These are phyloP conservation scores for Nicotiana paniculata DNA, from an alignment of 257 asterid species.

Conservation along the genomic window DNA sequence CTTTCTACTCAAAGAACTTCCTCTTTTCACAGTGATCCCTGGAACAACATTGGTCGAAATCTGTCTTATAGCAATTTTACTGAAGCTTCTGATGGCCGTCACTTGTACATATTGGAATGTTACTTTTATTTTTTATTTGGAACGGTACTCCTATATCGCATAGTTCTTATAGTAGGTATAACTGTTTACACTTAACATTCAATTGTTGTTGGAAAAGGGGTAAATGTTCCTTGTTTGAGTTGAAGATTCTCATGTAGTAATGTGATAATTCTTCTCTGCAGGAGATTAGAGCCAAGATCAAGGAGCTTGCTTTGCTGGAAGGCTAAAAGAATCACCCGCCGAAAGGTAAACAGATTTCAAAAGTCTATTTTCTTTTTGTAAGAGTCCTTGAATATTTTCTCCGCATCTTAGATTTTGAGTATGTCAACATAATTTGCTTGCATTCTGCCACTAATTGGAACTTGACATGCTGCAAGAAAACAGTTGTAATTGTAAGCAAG, in stretches of 20 bases:
- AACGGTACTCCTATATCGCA: neutral
- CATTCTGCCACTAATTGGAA: neutral
- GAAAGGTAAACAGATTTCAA: constrained; percentile 45
- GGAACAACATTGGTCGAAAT: neutral
- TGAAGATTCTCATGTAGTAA: neutral
- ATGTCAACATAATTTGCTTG: neutral
- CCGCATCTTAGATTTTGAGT: neutral
- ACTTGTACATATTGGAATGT: neutral
- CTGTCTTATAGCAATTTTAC: neutral
- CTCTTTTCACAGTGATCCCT: neutral
- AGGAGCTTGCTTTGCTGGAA: constrained; percentile 87
- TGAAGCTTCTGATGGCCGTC: neutral
- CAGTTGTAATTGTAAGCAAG: neutral
- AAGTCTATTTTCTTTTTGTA: neutral
- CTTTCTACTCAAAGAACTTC: neutral
- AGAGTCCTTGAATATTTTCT: neutral
- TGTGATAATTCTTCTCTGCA: constrained; percentile 23
- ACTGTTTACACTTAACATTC: neutral
- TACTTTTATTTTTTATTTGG: neutral
- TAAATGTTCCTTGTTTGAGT: neutral
- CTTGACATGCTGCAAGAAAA: neutral
- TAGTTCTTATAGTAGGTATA: neutral
- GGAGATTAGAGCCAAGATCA: constrained; percentile 84
- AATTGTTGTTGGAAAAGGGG: neutral
- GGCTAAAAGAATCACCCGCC: constrained; percentile 48